phyloP scores from a whole-genome alignment of 1,284 basidiomycete genomes.

The Volvariella surrecta region DNA sequence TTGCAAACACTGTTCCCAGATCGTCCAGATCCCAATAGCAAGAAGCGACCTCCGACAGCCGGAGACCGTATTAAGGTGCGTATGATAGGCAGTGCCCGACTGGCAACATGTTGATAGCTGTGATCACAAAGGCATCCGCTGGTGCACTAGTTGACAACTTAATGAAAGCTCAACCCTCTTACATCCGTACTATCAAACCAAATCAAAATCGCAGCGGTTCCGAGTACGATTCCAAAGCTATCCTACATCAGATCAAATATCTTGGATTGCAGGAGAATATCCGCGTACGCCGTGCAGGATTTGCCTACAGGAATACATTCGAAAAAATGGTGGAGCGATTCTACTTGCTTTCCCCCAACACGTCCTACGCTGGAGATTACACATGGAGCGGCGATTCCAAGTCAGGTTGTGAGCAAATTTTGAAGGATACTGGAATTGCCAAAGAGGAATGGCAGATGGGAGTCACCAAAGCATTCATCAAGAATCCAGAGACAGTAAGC shows the following conservation, averaged over 20 bases:
- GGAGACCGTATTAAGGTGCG: conserved; percentile 94
- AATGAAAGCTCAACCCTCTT: conserved; percentile 94
- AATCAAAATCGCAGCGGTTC: conserved; percentile 92
- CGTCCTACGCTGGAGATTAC: conserved; percentile 98
- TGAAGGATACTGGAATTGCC: conserved; percentile 92
- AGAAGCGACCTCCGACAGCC: conserved; percentile 97
- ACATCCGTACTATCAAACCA: conserved; percentile 99
- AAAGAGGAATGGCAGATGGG: conserved; percentile 99
- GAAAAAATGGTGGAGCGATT: conserved; percentile 99
- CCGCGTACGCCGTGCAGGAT: conserved; percentile 92
- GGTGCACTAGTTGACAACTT: conserved; percentile 93
- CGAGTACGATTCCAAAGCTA: conserved; percentile 93
- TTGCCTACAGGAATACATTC: conserved; percentile 96
- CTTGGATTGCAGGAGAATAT: conserved; percentile 99
- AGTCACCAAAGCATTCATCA: conserved; percentile 97
- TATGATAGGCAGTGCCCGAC: too few relatives aligned
- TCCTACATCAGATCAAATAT: conserved; percentile 99
- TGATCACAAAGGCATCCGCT: conserved; percentile 60
- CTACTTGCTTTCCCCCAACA: conserved; percentile 90
- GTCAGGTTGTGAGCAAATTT: conserved; percentile 89
- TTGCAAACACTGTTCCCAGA: conserved; percentile 90
- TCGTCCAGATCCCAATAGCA: conserved; percentile 91
- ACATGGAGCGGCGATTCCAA: conserved; percentile 91
- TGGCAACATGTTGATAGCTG: background rate
- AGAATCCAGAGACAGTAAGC: conserved; percentile 94